Percentiles rank a stretch among this genome's conserved stretches.
Evolutionary conservation across 306 rosid genomes (phyloP).

Genomic region (Trifolium fragiferum): DNA sequence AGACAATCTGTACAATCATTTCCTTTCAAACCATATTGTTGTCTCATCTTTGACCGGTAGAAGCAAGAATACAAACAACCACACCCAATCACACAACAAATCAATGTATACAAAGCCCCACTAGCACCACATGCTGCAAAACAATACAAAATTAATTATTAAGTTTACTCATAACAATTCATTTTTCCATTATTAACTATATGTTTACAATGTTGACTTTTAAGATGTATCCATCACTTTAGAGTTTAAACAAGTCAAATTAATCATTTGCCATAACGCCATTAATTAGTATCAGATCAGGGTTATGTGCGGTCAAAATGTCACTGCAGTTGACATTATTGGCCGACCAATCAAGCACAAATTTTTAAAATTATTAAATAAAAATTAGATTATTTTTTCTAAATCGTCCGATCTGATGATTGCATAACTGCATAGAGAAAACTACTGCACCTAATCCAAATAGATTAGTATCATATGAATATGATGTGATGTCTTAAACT

Average conservation of each 20-base stretch:
- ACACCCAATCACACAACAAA: slow-evolving; percentile 50
- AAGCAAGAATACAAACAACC: slow-evolving; percentile 63
- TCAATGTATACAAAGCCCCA: slow-evolving; percentile 60
- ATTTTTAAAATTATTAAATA: too few species aligned
- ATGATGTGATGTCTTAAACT: neutral
- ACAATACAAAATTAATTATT: neutral
- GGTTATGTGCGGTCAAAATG: too few species aligned
- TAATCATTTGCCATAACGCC: neutral
- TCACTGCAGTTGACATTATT: too few species aligned
- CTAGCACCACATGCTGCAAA: slow-evolving; percentile 66
- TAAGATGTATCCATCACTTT: neutral
- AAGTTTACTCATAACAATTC: neutral
- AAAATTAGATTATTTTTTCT: too few species aligned
- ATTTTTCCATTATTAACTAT: neutral
- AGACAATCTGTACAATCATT: slow-evolving; percentile 60
- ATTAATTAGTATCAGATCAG: too few species aligned
- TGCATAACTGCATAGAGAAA: too few species aligned
- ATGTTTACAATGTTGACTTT: too few species aligned
- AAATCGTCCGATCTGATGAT: too few species aligned
- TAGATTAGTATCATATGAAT: too few species aligned
- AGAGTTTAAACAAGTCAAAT: neutral
- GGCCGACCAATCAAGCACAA: too few species aligned
- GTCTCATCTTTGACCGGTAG: slow-evolving; percentile 69
- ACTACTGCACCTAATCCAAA: too few species aligned
- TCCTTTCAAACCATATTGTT: slow-evolving; percentile 46